Base-by-base conservation (phyloP, 2,329 filamentous ascomycete genomes). In the Hypomyces rosellus region DNA sequence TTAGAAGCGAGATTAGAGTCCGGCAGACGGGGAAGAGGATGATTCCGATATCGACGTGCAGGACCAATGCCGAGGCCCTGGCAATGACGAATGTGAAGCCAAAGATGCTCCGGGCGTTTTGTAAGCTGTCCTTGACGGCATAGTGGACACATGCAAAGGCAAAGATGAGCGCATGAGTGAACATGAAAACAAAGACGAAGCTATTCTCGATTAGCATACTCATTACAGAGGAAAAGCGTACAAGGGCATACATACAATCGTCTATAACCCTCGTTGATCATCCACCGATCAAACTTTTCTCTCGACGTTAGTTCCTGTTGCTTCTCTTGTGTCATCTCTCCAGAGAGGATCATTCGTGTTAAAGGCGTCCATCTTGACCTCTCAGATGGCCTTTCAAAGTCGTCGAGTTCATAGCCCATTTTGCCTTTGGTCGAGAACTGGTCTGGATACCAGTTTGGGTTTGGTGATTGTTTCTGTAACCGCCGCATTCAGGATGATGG, bases 251-350 rank as follows among this genome's bases (percentile, higher is more conserved):
- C 85, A 51, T 75, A 89, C 82, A 92, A 77, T 81, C 86, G 77
- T 65, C 86, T 78, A 66, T 89, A 90, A 54, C 88, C 88, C 65
- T 92, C 88, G 65, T 92, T 92, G 54, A 92, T 85, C 88, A 93
- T 91, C 88, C 88, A 93, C 57, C 84, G 76, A 67, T 91, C 85
- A 63, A 92, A 86, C 65, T 80, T 86, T 66, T 92, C 86, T 62
- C 80, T 78, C 55, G 80, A 68, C 20, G 81, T 82, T 59, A 92
- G 72, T 50, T 84, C 78, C 64, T 82, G 83, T 58, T 86, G 83
- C 61, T 74, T 79, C 64, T 89, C 85, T 61, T 84, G 83, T 49
- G 83, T 88, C 80, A 91, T 86, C 72, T 90, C 86, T 45, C 88
- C 87, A 50, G 88, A 89, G 65, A 91, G 78, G 65, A 93, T 73